These are phyloP conservation scores for Malus domestica DNA, from an alignment of 306 rosid species.

Conservation along the genomic window DNA sequence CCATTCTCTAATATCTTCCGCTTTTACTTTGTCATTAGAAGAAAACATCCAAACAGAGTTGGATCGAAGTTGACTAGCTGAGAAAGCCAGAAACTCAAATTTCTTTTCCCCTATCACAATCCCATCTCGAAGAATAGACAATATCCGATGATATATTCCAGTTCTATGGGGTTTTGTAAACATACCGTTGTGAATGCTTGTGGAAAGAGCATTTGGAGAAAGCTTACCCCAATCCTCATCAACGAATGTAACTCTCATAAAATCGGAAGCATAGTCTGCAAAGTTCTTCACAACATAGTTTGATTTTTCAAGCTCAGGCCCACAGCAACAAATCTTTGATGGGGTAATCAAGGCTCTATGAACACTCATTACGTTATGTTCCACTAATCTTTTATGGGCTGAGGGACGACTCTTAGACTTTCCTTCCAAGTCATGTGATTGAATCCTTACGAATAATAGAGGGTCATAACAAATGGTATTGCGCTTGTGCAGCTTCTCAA, in stretches of 20 bases:
- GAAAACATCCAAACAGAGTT: slow-evolving; percentile 96
- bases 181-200: slow-evolving; percentile 43
- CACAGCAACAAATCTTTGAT: slow-evolving; percentile 70
- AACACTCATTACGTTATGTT: slow-evolving; percentile 74
- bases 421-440: slow-evolving; percentile 35
- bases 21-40: slow-evolving; percentile 65
- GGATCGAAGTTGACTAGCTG: slow-evolving; percentile 91
- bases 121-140: slow-evolving; percentile 75
- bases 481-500: slow-evolving; percentile 70
- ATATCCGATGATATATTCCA: slow-evolving; percentile 52
- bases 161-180: slow-evolving; percentile 61
- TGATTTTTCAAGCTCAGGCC: slow-evolving; percentile 91
- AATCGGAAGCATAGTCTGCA: slow-evolving; percentile 62
- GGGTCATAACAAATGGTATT: slow-evolving; percentile 65
- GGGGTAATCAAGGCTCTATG: slow-evolving; percentile 88
- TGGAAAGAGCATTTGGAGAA: slow-evolving; percentile 54
- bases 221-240: slow-evolving; percentile 95
- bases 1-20: slow-evolving; percentile 88
- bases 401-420: slow-evolving; percentile 26
- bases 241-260: slow-evolving; percentile 84
- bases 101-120: slow-evolving; percentile 69
- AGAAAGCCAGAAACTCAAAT: slow-evolving; percentile 89
- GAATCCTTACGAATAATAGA: slow-evolving; percentile 39
- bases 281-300: slow-evolving; percentile 85
- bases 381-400: slow-evolving; percentile 30